Evolutionary conservation across 768 basidiomycete species (phyloP).

Genomic region (Auriculariales sp.): DNA sequence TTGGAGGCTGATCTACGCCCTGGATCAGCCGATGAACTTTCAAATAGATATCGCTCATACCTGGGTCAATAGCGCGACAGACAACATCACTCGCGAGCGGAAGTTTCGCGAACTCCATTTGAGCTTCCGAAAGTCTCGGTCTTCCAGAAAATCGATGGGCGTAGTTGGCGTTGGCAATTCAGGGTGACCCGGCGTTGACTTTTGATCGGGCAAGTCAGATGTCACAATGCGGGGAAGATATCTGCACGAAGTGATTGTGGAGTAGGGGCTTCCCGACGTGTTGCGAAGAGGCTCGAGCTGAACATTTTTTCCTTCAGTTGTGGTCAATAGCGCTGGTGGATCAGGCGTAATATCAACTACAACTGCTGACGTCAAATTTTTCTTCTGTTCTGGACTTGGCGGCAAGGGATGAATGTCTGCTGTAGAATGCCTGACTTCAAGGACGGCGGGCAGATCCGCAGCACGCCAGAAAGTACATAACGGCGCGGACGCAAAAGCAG

Average conservation of each 20-base stretch:
- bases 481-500: conserved; percentile 7
- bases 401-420: background rate
- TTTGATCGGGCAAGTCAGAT: background rate
- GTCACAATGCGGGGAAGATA: background rate
- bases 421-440: background rate
- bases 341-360: background rate
- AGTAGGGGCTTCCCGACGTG: background rate
- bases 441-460: background rate
- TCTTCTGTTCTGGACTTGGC: background rate
- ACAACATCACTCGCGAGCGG: background rate
- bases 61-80: background rate
- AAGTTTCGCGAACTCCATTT: background rate
- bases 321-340: background rate
- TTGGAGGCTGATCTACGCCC: conserved; percentile 5
- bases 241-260: background rate
- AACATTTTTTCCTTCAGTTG: background rate
- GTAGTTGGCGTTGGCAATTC: background rate
- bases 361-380: background rate
- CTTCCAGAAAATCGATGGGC: background rate
- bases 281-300: background rate
- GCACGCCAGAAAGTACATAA: conserved; percentile 5
- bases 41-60: background rate
- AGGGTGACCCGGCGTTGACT: background rate
- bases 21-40: background rate
- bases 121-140: background rate